Percentiles rank a stretch among this genome's conserved stretches.
Evolutionary conservation across 805 yeast genomes (phyloP).

Genomic region (Sugiyamaella qingdaonensis): DNA sequence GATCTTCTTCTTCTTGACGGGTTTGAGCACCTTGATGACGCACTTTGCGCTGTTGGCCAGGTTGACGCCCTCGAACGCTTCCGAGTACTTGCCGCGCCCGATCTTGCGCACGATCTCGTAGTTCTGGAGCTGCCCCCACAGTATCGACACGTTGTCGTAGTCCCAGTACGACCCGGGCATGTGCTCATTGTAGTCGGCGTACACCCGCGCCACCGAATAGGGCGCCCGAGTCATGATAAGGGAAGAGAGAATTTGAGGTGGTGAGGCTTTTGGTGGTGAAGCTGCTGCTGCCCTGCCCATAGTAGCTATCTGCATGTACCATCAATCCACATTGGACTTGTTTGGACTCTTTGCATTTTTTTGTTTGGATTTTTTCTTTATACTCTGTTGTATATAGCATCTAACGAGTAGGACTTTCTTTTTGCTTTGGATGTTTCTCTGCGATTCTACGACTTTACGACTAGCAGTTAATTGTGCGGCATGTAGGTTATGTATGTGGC

Average conservation of each 20-base stretch:
- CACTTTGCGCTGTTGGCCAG: conserved; percentile 58
- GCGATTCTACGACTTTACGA: too few relatives aligned
- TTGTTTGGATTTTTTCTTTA: too few relatives aligned
- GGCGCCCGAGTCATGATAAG: conserved; percentile 8
- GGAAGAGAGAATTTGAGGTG: conserved; percentile 1
- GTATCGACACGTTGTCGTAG: conserved; percentile 32
- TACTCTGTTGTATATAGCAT: too few relatives aligned
- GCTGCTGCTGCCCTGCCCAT: too few relatives aligned
- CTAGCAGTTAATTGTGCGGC: too few relatives aligned
- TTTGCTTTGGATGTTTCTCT: too few relatives aligned
- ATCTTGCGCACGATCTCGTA: conserved; percentile 80
- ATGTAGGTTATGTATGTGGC: too few relatives aligned
- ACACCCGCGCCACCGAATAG: conserved; percentile 53
- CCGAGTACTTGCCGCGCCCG: conserved; percentile 94
- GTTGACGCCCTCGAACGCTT: conserved; percentile 83
- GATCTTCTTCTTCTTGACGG: conserved; percentile 88
- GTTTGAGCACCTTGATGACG: conserved; percentile 86
- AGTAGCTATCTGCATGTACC: too few relatives aligned
- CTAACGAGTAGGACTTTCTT: too few relatives aligned
- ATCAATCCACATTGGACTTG: too few relatives aligned
- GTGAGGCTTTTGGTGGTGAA: neutral
- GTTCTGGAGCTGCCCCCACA: conserved; percentile 56
- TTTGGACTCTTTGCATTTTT: too few relatives aligned
- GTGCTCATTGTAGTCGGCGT: conserved; percentile 65
- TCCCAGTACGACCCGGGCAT: conserved; percentile 81